These are phyloP conservation scores for Cutaneotrichosporon sp. DNA, from an alignment of 1,284 basidiomycete species.

Conservation along the genomic window DNA sequence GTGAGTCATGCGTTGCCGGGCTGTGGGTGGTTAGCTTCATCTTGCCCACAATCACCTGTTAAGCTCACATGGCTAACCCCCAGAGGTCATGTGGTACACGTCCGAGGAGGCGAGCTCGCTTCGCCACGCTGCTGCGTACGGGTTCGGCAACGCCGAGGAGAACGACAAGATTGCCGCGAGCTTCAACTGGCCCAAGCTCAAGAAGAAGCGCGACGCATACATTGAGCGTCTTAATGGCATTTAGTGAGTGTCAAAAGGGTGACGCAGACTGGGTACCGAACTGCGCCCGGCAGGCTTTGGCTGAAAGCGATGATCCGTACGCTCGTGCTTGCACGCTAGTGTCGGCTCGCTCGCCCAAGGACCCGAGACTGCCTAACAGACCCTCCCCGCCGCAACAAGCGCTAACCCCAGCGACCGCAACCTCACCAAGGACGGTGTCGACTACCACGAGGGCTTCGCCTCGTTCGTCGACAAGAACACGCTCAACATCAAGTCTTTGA, in stretches of 20 bases:
- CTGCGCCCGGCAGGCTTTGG: background rate
- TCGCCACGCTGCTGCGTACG: slow-evolving; percentile 70
- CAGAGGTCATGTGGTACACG: slow-evolving; percentile 98
- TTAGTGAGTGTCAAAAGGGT: slow-evolving; percentile 57
- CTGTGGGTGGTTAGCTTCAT: background rate
- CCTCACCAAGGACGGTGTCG: slow-evolving; percentile 82
- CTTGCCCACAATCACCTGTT: background rate
- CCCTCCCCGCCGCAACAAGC: background rate
- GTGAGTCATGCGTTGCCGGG: slow-evolving; percentile 15
- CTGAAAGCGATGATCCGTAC: too few species aligned
- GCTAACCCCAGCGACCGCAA: slow-evolving; percentile 62
- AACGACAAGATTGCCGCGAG: slow-evolving; percentile 58
- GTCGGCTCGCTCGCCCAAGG: too few species aligned
- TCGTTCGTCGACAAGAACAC: slow-evolving; percentile 65
- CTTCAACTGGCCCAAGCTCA: slow-evolving; percentile 89
- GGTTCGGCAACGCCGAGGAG: slow-evolving; percentile 61
- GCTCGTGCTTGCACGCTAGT: too few species aligned
- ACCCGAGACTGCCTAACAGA: too few species aligned
- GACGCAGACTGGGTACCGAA: background rate
- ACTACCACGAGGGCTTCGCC: slow-evolving; percentile 79
- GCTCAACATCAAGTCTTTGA: slow-evolving; percentile 66
- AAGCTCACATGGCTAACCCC: slow-evolving; percentile 9
- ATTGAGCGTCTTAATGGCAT: slow-evolving; percentile 87
- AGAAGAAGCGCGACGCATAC: slow-evolving; percentile 92
- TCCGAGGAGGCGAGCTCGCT: slow-evolving; percentile 87